These are phyloP conservation scores for Neurospora pannonica DNA, from an alignment of 495 filamentous ascomycete species.

Conservation along the genomic window DNA sequence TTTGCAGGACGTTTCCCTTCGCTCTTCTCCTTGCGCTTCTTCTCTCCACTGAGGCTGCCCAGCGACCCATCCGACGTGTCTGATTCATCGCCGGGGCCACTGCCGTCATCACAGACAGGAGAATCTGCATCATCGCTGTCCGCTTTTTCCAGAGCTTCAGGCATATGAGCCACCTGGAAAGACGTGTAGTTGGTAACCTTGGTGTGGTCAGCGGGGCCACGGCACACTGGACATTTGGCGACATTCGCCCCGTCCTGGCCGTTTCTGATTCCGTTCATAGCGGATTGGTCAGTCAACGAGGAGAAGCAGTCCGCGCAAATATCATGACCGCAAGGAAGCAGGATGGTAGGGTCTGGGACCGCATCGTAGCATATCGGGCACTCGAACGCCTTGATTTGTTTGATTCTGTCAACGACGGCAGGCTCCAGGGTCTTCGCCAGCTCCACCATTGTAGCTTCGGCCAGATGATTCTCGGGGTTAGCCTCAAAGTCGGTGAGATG, in stretches of 20 bases:
- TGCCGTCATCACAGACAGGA: conserved; percentile 30
- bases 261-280: conserved; percentile 39
- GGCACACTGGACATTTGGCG: conserved; percentile 70
- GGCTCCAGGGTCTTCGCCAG: conserved; percentile 55
- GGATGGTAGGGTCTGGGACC: conserved; percentile 64
- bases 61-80: conserved; percentile 8
- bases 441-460: conserved; percentile 48
- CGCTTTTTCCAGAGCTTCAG: conserved; percentile 24
- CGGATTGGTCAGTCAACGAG: conserved; percentile 51
- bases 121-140: conserved; percentile 27
- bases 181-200: conserved; percentile 63
- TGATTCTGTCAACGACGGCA: conserved; percentile 60
- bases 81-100: conserved; percentile 17
- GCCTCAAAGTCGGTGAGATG: conserved; percentile 73
- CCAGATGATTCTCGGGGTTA: conserved; percentile 30
- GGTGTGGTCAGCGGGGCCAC: conserved; percentile 49
- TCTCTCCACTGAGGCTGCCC: conserved; percentile 38
- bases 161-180: conserved; percentile 69
- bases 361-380: conserved; percentile 80
- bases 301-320: conserved; percentile 74
- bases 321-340: conserved; percentile 79
- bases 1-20: conserved; percentile 8
- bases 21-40: conserved; percentile 17
- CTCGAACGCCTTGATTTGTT: conserved; percentile 45
- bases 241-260: conserved; percentile 46